Conservation (phyloP, 306 rosid genomes). For the Bauhinia variegata region DNA sequence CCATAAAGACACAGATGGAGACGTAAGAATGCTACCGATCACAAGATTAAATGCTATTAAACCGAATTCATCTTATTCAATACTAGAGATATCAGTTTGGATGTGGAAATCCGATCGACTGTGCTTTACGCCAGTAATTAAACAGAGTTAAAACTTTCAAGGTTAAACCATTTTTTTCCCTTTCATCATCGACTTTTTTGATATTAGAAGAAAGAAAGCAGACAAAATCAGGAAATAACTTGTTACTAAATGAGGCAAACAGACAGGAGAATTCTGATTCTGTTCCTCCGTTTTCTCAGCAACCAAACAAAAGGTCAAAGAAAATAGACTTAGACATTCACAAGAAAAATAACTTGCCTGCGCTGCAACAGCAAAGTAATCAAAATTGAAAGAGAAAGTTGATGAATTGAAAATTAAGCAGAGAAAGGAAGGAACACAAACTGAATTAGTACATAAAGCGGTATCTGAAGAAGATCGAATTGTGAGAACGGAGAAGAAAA, state of each 20-base stretch:
- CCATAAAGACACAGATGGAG: not conserved
- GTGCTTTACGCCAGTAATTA: slow-evolving; percentile 52
- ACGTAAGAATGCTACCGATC: slow-evolving; percentile 43
- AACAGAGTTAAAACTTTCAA: slow-evolving; percentile 32
- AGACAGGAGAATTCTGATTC: slow-evolving; percentile 28
- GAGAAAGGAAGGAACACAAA: slow-evolving; percentile 35
- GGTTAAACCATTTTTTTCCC: slow-evolving; percentile 11
- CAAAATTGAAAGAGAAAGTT: slow-evolving; percentile 36
- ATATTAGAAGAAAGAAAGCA: slow-evolving; percentile 30
- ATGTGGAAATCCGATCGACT: slow-evolving; percentile 48
- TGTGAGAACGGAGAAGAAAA: slow-evolving; percentile 32
- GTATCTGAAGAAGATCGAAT: slow-evolving; percentile 40
- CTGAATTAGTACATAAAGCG: slow-evolving; percentile 38
- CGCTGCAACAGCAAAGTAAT: slow-evolving; percentile 34
- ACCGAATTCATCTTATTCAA: slow-evolving; percentile 45
- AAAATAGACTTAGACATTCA: slow-evolving; percentile 38
- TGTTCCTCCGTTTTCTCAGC: slow-evolving; percentile 57
- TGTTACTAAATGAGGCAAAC: slow-evolving; percentile 35
- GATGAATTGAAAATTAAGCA: slow-evolving; percentile 18
- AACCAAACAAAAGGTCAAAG: slow-evolving; percentile 50
- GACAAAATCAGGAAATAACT: slow-evolving; percentile 23
- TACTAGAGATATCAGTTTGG: slow-evolving; percentile 39
- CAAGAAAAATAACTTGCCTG: slow-evolving; percentile 33
- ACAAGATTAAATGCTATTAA: slow-evolving; percentile 44
- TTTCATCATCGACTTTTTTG: not conserved